These are phyloP conservation scores for Cornus kousa DNA, from an alignment of 148 eudicot species.

Conservation along the genomic window DNA sequence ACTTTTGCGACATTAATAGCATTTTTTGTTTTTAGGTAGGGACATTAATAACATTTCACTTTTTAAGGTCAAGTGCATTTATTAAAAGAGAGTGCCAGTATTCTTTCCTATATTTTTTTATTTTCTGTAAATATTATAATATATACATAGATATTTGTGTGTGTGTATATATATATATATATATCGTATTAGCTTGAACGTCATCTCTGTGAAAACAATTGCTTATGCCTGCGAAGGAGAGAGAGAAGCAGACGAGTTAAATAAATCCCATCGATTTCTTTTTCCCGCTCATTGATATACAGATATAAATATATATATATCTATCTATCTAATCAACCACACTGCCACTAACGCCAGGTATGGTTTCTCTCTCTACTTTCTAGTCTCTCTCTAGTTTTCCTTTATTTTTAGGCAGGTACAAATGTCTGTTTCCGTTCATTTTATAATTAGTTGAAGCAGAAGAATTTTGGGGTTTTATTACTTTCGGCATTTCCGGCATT, in stretches of 20 bases:
- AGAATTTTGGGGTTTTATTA: neutral
- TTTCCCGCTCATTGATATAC: conserved; percentile 2
- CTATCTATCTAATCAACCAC: neutral
- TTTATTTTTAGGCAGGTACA: too few species aligned
- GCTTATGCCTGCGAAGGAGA: neutral
- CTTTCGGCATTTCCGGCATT: neutral
- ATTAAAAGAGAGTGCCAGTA: too few species aligned
- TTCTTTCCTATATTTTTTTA: too few species aligned
- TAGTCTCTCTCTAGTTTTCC: neutral
- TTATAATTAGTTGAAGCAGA: neutral
- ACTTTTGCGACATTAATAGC: too few species aligned
- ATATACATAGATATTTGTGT: too few species aligned
- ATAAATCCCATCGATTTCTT: neutral
- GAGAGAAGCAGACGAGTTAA: neutral
- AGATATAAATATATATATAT: neutral
- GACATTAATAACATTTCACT: too few species aligned
- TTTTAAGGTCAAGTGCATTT: too few species aligned
- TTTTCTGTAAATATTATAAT: too few species aligned
- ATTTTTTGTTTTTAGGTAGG: too few species aligned
- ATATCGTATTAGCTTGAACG: neutral
- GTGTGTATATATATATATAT: too few species aligned
- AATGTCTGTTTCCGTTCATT: neutral
- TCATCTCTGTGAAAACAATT: neutral
- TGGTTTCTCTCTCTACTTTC: conserved; percentile 3
- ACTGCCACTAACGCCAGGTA: conserved; percentile 9